phyloP scores from a whole-genome alignment of 1,284 basidiomycete species.

The Ganoderma boninense region DNA sequence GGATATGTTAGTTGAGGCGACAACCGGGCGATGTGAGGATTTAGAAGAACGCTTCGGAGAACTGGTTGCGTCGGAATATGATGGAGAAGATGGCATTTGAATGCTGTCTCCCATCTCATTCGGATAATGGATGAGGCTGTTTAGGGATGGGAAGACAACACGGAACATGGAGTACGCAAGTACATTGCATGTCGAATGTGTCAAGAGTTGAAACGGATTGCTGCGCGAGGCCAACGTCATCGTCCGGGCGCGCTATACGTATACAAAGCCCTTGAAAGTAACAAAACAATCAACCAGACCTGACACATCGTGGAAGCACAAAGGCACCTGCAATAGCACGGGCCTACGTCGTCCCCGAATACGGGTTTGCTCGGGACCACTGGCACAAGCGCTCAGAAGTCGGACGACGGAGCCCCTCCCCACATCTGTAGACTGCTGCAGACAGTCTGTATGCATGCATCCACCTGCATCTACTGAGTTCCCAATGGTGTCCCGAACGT shows the following conservation, averaged over 20 bases:
- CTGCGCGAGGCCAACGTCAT: neutral
- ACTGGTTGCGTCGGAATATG: neutral
- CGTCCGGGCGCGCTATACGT: neutral
- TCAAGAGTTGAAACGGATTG: neutral
- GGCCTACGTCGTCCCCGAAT: no score
- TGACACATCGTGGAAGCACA: no score
- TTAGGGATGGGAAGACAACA: neutral
- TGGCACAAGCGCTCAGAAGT: no score
- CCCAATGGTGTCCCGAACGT: neutral
- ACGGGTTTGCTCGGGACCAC: no score
- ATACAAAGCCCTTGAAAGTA: neutral
- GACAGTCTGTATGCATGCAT: no score
- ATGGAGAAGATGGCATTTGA: neutral
- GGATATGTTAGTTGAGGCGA: slow-evolving; percentile 1
- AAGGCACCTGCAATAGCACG: no score
- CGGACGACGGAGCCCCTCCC: no score
- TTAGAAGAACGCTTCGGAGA: neutral
- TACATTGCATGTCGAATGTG: neutral
- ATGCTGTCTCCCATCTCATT: neutral
- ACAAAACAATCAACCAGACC: neutral
- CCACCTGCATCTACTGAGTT: no score
- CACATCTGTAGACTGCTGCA: no score
- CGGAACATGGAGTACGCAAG: neutral
- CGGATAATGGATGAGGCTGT: neutral
- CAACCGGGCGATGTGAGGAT: neutral